Percentiles rank a stretch among this genome's conserved stretches.
Evolutionary conservation across 192 early-diverging fungal genomes (phyloP).

Genomic region (Rhizoclosmatium globosum): DNA sequence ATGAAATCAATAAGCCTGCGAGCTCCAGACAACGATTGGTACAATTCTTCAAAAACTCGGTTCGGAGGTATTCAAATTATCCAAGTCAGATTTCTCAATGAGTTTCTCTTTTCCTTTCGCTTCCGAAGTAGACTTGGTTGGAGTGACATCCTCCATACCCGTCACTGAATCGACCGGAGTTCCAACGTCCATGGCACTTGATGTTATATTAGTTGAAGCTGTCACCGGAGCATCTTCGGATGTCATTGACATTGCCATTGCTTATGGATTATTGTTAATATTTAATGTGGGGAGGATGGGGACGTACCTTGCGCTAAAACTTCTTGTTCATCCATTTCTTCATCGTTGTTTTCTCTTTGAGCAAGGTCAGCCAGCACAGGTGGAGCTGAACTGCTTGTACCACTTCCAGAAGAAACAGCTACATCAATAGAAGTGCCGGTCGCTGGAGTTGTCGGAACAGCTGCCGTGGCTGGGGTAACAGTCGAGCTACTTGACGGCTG

Average conservation of each 20-base stretch:
- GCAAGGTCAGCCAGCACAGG: neutral
- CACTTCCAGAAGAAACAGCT: neutral
- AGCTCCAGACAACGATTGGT: conserved; percentile 48
- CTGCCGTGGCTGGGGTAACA: conserved; percentile 32
- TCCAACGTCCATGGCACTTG: neutral
- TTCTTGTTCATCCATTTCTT: conserved; percentile 12
- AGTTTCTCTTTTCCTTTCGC: conserved; percentile 65
- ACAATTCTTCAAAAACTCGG: conserved; percentile 50
- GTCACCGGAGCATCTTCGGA: neutral
- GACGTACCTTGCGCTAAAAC: neutral
- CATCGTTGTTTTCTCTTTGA: neutral
- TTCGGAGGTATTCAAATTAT: conserved; percentile 47
- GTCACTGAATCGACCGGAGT: neutral
- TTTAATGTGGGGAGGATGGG: too few species aligned
- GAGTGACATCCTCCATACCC: neutral
- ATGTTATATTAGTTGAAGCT: neutral
- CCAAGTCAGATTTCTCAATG: conserved; percentile 30
- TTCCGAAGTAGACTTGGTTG: neutral
- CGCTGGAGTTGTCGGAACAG: conserved; percentile 14
- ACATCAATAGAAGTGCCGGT: conserved; percentile 4
- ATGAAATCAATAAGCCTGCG: conserved; percentile 65
- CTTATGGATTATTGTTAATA: neutral
- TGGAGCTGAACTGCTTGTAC: neutral
- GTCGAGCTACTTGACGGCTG: conserved; percentile 47
- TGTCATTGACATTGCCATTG: conserved; percentile 14